Evolutionary conservation across 768 basidiomycete genomes (phyloP), one percentile per base, ranked within the genome.

Genomic region (Tremella yokohamensis): DNA sequence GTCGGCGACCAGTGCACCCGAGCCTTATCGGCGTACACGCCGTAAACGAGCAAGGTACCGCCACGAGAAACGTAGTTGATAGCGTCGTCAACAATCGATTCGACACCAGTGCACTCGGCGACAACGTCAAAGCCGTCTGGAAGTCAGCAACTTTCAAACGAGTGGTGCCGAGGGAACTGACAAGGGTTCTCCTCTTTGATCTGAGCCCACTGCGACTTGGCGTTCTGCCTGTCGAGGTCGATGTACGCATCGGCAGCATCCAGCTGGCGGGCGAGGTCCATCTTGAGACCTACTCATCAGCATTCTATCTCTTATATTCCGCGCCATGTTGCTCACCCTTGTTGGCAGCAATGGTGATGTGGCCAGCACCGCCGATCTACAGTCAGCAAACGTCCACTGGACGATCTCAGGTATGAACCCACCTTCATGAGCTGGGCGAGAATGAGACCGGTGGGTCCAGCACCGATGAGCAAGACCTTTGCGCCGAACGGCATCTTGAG

Each of bases 401-500:
- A 6, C 49, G 16, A 24, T 34, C 26, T 45, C 26, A 9, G 19
- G n/a, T n/a, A n/a, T n/a, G n/a, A n/a, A 52, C 64, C 39, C 61
- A 67, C 55, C 77, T 89, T 90, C 59, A 93, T 80, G 20, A 94
- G 81, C 74, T 93, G 90, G 0, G 90, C 85, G 45, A 94, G 83
- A 61, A 92, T 89, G 37, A 93, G 82, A n/a, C 90, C 87, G 3
- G 90, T 93, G 0, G 90, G 90, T 12, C 90, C 90, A n/a, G 90
- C 88, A 51, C 90, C 90, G 47, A 92, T 81, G 37, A 93, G 79
- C 52, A 94, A 83, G 18, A 87, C 89, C 50, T 91, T 89, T 40
- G 87, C 80, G 24, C 90, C 90, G 58, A 91, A 88, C 2, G 86
- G 84, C 1, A 88, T 85, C 56, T 80, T 83, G 56, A 94, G 83